phyloP scores from a whole-genome alignment of 2,329 filamentous ascomycete genomes.

The Botrytis deweyae region DNA sequence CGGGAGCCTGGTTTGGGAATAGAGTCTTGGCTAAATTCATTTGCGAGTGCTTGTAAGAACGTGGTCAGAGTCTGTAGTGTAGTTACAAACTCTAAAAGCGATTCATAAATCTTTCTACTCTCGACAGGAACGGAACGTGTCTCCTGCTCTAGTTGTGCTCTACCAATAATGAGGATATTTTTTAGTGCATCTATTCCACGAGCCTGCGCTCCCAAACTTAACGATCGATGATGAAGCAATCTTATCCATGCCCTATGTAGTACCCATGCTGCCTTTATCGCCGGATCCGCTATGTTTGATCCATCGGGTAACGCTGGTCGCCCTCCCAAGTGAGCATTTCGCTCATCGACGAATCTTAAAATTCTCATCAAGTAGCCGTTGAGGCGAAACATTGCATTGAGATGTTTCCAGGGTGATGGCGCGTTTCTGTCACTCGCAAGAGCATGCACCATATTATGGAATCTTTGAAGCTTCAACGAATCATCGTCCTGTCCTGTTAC shows the following conservation, averaged over 20 bases:
- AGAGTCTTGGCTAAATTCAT: not conserved
- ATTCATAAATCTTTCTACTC: not conserved
- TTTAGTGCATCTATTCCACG: conserved; percentile 17
- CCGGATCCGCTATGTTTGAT: conserved; percentile 10
- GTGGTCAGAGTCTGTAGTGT: not conserved
- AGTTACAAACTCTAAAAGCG: not conserved
- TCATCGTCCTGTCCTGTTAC: not conserved
- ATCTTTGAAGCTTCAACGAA: conserved; percentile 6
- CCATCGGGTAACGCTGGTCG: conserved; percentile 16
- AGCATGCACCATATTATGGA: not conserved
- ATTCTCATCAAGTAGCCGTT: conserved; percentile 4
- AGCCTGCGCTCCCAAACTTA: conserved; percentile 1
- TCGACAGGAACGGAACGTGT: not conserved
- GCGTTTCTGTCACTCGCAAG: not conserved
- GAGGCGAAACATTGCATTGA: conserved; percentile 17
- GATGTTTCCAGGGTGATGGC: not conserved
- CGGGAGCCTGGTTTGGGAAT: not conserved
- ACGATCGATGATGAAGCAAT: conserved; percentile 25
- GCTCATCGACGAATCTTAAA: conserved; percentile 10
- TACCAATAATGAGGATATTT: conserved; percentile 12
- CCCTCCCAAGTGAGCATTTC: conserved; percentile 1
- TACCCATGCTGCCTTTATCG: conserved; percentile 21
- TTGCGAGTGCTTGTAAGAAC: conserved; percentile 12
- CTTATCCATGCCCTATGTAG: conserved; percentile 27
- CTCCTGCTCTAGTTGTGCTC: conserved; percentile 20